phyloP scores from a whole-genome alignment of 2,329 filamentous ascomycete genomes.

The Ilyonectria robusta region DNA sequence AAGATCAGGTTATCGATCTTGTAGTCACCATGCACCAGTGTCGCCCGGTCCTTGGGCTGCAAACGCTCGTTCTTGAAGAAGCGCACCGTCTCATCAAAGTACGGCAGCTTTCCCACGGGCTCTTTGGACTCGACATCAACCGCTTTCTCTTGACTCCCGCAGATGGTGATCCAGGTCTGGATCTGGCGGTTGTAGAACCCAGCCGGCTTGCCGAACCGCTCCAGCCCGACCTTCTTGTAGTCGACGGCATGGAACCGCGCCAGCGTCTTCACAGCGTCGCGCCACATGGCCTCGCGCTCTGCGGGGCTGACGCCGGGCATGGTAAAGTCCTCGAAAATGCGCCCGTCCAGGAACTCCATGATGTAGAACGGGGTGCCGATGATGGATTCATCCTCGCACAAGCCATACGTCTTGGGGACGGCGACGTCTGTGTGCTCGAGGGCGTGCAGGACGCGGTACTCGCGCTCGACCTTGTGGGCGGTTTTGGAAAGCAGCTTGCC shows the following conservation, averaged over 20 bases:
- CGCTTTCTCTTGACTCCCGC: constrained; percentile 80
- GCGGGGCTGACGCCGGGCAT: constrained; percentile 79
- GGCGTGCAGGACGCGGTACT: constrained; percentile 91
- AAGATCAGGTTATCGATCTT: constrained; percentile 95
- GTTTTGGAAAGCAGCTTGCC: constrained; percentile 93
- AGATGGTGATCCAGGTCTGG: constrained; percentile 85
- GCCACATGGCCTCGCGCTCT: constrained; percentile 87
- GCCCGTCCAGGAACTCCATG: constrained; percentile 95
- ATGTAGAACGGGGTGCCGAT: constrained; percentile 96
- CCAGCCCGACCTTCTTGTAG: constrained; percentile 76
- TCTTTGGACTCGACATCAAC: constrained; percentile 83
- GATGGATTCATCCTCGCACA: constrained; percentile 86
- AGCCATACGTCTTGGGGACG: constrained; percentile 84
- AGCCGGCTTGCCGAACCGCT: constrained; percentile 77
- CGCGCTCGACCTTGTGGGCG: constrained; percentile 96
- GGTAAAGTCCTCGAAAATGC: constrained; percentile 91
- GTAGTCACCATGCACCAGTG: constrained; percentile 94
- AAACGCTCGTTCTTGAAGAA: constrained; percentile 80
- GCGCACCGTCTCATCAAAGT: constrained; percentile 82
- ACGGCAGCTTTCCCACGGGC: constrained; percentile 85
- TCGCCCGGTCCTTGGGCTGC: constrained; percentile 83
- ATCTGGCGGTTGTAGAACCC: constrained; percentile 92
- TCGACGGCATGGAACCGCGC: constrained; percentile 87
- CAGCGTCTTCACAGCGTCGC: constrained; percentile 84
- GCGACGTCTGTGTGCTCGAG: constrained; percentile 85